Evolutionary conservation across 768 basidiomycete genomes (phyloP).

Genomic region (Mycena vulgaris): DNA sequence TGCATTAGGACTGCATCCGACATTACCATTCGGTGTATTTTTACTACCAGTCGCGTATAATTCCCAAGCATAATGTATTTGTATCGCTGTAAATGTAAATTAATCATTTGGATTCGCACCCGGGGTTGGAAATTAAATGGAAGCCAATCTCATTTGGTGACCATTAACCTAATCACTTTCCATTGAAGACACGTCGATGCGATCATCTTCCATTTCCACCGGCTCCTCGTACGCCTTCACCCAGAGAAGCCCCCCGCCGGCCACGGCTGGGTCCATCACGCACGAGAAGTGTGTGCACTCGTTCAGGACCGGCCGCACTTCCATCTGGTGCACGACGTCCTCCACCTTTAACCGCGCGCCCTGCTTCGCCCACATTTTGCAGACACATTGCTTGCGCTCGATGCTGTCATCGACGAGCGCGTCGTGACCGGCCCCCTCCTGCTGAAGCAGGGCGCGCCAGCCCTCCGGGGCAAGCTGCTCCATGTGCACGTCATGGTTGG

Average conservation of each 20-base stretch:
- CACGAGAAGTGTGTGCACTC: constrained; percentile 56
- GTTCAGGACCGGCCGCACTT: constrained; percentile 52
- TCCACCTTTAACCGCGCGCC: constrained; percentile 23
- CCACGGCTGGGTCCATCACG: constrained; percentile 55
- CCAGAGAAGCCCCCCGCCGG: constrained; percentile 55
- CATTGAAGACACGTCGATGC: not conserved
- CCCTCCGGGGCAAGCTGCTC: constrained; percentile 43
- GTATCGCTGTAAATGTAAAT: not conserved
- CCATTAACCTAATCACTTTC: not conserved
- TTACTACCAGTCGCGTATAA: not conserved
- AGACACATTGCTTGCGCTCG: constrained; percentile 49
- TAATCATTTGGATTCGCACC: not conserved
- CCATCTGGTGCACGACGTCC: constrained; percentile 51
- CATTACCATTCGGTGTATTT: not conserved
- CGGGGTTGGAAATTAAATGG: not conserved
- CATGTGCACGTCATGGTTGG: constrained; percentile 53
- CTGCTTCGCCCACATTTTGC: constrained; percentile 39
- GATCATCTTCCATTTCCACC: constrained; percentile 36
- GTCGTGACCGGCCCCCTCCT: constrained; percentile 27
- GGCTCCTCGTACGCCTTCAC: constrained; percentile 45
- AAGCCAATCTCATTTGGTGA: not conserved
- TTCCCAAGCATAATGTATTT: not conserved
- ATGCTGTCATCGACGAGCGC: constrained; percentile 52
- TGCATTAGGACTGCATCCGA: not conserved
- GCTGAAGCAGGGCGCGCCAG: constrained; percentile 39